Base-by-base conservation (phyloP, 139 green algal species). In the Monoraphidium neglectum region DNA sequence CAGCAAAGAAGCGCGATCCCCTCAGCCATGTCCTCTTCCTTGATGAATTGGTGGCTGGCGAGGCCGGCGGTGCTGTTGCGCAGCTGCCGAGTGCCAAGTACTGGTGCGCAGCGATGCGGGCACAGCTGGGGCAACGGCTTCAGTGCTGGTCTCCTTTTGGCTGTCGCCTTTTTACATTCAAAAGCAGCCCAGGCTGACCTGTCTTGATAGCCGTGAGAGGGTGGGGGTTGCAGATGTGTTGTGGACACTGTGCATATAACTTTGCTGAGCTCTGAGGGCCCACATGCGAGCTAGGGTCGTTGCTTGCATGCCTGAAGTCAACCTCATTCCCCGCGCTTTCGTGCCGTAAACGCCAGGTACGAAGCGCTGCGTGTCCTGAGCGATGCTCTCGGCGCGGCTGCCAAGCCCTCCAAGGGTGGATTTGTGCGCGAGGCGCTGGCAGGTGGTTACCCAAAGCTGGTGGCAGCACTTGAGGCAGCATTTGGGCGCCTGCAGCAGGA, bases 1-100 rank as follows among this genome's bases (percentile, higher is more conserved):
- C 98, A 59, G 83, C 83, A 24, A 98, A 98, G 88, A 99, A 98
- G 80, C 87, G 90, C 4, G 96, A 99, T 82, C 95, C 95, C 3
- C 88, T 98, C 1, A 89, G 84, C 0, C 95, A 98, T 65, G 86
- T 91, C 37, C 83, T 91, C n/a, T 97, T 99, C 79, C 77, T 97
- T 53, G 90, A 98, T 56, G 89, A 91, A 33, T 76, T 97, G 59
- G 46, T 82, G 18, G 53, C 59, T 8, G 36, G n/a, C 24, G 79
- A 26, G 0, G 51, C 35, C 2, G 36, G 35, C 12, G n/a, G n/a
- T n/a, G n/a, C n/a, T n/a, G n/a, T n/a, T n/a, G n/a, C n/a, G n/a
- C n/a, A n/a, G n/a, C n/a, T n/a, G n/a, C 64, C 88, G 8, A 84
- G 83, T 8, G 61, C 79, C 24, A 28, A 15, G 5, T 63, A 63